Percentiles rank a stretch among this genome's conserved stretches.
phyloP scores from a whole-genome alignment of 164 flowering plant species.

The Malania oleifera region DNA sequence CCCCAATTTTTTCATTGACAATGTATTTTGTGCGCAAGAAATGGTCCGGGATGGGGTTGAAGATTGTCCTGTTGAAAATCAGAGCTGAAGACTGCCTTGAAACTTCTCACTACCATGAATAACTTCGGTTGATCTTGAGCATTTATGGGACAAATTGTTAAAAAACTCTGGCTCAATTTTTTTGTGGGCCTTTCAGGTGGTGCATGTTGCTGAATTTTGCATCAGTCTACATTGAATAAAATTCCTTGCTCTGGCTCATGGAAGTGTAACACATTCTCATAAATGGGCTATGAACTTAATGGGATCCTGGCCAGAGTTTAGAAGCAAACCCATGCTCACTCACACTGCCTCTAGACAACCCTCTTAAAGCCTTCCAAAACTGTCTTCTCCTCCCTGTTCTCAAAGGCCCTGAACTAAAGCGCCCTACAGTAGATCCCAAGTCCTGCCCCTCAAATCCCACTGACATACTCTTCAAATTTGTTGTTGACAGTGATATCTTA shows the following conservation, averaged over 20 bases:
- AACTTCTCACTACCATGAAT: no score
- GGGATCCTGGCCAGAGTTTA: slow-evolving; percentile 23
- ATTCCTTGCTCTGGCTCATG: background rate
- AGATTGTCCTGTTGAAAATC: no score
- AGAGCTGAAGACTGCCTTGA: no score
- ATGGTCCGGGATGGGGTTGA: no score
- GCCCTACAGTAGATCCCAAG: slow-evolving; percentile 28
- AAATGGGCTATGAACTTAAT: background rate
- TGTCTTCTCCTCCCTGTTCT: slow-evolving; percentile 25
- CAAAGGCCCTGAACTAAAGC: slow-evolving; percentile 37
- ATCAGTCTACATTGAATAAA: no score
- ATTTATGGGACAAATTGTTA: no score
- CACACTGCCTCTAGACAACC: slow-evolving; percentile 39
- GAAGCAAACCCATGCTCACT: slow-evolving; percentile 39
- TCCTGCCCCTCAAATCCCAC: slow-evolving; percentile 21
- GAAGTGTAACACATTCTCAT: background rate
- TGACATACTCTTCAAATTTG: slow-evolving; percentile 25
- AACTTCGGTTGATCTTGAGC: no score
- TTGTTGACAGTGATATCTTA: slow-evolving; percentile 18
- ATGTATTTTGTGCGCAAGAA: no score
- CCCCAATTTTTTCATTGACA: background rate
- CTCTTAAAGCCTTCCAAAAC: slow-evolving; percentile 45
- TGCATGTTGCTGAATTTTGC: no score
- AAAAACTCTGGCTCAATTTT: no score
- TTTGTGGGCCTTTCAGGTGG: no score